Evolutionary conservation across 1,139 yeast species (phyloP).

Genomic region (Fermentozyma sake): DNA sequence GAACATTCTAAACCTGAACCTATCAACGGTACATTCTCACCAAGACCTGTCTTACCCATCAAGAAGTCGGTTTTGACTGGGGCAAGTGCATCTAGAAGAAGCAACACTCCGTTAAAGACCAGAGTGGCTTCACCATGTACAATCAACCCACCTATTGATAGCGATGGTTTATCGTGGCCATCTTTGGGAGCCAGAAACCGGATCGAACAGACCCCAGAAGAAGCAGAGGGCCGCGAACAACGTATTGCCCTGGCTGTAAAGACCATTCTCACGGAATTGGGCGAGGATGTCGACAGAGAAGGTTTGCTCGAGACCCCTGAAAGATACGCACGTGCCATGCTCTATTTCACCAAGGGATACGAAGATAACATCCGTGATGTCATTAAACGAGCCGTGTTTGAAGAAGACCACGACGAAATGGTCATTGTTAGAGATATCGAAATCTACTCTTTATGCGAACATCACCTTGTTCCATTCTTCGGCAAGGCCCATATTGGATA

Average conservation of each 20-base stretch:
- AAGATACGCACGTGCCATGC: slow-evolving; percentile 94
- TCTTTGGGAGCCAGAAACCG: slow-evolving; percentile 79
- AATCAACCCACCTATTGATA: slow-evolving; percentile 78
- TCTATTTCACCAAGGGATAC: slow-evolving; percentile 92
- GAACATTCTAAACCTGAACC: too few relatives aligned
- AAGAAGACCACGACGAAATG: slow-evolving; percentile 98
- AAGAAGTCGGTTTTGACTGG: slow-evolving; percentile 21
- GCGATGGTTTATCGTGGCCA: slow-evolving; percentile 94
- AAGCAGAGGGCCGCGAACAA: slow-evolving; percentile 56
- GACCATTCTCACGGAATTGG: slow-evolving; percentile 77
- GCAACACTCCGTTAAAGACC: slow-evolving; percentile 54
- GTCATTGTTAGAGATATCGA: slow-evolving; percentile 95
- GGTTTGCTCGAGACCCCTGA: slow-evolving; percentile 94
- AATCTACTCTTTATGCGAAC: slow-evolving; percentile 90
- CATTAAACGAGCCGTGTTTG: slow-evolving; percentile 91
- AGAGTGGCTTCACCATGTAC: slow-evolving; percentile 84
- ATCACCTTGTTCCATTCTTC: slow-evolving; percentile 93
- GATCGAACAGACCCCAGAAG: slow-evolving; percentile 61
- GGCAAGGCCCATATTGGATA: slow-evolving; percentile 97
- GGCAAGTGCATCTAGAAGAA: slow-evolving; percentile 4
- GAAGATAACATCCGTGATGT: slow-evolving; percentile 90
- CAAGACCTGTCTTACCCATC: slow-evolving; percentile 21
- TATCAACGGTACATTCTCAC: slow-evolving; percentile 18
- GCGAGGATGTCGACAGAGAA: slow-evolving; percentile 86
- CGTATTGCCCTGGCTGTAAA: slow-evolving; percentile 85